Evolutionary conservation across 345 rosid species (phyloP), one percentile per base, ranked within the genome.

Genomic region (Hibiscus mutabilis): DNA sequence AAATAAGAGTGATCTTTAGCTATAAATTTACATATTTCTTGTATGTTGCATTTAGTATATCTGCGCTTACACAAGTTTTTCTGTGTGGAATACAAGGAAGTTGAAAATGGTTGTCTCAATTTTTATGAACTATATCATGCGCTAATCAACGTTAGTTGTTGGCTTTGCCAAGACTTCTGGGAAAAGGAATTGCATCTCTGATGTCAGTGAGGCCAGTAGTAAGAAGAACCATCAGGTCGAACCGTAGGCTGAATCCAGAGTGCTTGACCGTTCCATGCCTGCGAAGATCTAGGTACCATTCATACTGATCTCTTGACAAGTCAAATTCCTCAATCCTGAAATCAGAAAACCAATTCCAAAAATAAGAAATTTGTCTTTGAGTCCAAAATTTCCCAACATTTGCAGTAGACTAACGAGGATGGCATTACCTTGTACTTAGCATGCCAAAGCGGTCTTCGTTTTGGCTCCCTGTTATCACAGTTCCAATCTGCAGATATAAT

Each of bases 201-300:
- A 95, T 86, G 79, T 95, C 96, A 2, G 82, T 46, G 68, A 95
- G 60, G 60, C 60, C 60, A 24, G 60, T 56, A 12, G 60, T 56
- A 22, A 56, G 60, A 31, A 56, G 60, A 56, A 56, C 60, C 60
- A 56, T 56, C 6, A 3, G 60, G 60, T 56, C 31, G 29, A 56
- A 56, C 60, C 31, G 6, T 56, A 56, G 29, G 60, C 60, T 56
- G 29, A 56, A 56, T 56, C 31, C 60, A 0, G 97, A 87, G 72
- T 85, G 90, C 74, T 82, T 79, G 56, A 85, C 93, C 16, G 97
- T 83, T 69, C 99, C 97, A 33, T 95, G 87, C 84, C 87, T 79
- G 70, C 90, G 82, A 66, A 95, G 82, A 79, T 95, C 99, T 66
- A 90, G 42, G 70, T 90, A 92, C 97, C 93, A 90, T 56, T 91